These are phyloP conservation scores for Ambrosia hybrid DNA, from an alignment of 140 eudicot genomes.

Conservation along the genomic window DNA sequence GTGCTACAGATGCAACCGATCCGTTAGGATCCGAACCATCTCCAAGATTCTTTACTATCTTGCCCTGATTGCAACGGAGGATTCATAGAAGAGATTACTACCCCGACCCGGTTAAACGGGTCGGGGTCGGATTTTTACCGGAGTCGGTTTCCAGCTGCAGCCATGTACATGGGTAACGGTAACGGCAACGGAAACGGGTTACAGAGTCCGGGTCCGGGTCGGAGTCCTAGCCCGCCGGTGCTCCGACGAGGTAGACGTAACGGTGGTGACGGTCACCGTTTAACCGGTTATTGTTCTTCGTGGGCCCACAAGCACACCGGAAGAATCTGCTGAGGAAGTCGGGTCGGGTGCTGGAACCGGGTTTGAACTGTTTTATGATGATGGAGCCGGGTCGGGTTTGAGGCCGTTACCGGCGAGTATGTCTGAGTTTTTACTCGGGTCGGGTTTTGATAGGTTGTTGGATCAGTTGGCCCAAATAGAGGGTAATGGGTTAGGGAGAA, in stretches of 20 bases:
- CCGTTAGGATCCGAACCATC: constrained; percentile 33
- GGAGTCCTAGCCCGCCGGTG: constrained; percentile 53
- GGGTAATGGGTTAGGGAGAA: constrained; percentile 66
- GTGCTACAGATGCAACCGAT: constrained; percentile 67
- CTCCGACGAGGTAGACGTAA: constrained; percentile 60
- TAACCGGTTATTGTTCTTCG: constrained; percentile 94
- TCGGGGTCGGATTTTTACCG: constrained; percentile 49
- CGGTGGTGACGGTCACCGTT: constrained; percentile 81
- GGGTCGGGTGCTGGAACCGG: constrained; percentile 49
- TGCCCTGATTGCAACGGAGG: constrained; percentile 64
- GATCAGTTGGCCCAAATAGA: constrained; percentile 91
- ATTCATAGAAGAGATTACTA: constrained; percentile 46
- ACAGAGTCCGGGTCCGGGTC: constrained; percentile 33
- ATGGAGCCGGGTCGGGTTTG: constrained; percentile 86
- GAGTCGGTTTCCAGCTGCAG: constrained; percentile 72
- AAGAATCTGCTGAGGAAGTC: constrained; percentile 31
- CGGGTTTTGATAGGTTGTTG: constrained; percentile 88
- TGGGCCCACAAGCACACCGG: constrained; percentile 49
- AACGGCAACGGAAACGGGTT: constrained; percentile 18
- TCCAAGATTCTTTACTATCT: constrained; percentile 34
- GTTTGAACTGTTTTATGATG: constrained; percentile 85
- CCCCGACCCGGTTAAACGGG: constrained; percentile 41
- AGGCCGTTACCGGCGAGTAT: constrained; percentile 85
- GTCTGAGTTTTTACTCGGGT: constrained; percentile 89
- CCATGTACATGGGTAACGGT: constrained; percentile 54